phyloP scores from a whole-genome alignment of 2,329 filamentous ascomycete species.

The Monilinia vaccinii-corymbosi region DNA sequence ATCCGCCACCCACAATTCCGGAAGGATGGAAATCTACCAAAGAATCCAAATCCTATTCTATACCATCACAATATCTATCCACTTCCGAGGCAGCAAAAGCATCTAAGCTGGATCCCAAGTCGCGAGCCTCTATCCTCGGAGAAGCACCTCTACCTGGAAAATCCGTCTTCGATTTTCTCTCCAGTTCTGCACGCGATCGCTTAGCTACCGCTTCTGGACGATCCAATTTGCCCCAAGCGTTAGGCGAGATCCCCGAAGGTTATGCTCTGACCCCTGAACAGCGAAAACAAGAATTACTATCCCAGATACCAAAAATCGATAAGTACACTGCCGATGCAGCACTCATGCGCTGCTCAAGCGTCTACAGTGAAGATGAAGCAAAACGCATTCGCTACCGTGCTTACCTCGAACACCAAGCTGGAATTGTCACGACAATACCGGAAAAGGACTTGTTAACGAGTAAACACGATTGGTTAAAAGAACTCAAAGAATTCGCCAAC shows the following conservation, averaged over 20 bases:
- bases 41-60: conserved; percentile 30
- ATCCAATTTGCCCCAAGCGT: conserved; percentile 64
- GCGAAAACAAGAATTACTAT: conserved; percentile 47
- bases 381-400: conserved; percentile 74
- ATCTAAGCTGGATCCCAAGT: conserved; percentile 65
- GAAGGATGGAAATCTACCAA: conserved; percentile 63
- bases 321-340: conserved; percentile 60
- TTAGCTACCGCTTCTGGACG: conserved; percentile 70
- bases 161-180: conserved; percentile 91
- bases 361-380: conserved; percentile 71
- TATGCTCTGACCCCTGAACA: conserved; percentile 56
- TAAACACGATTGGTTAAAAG: conserved; percentile 68
- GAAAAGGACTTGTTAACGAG: conserved; percentile 36
- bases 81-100: conserved; percentile 69
- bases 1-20: conserved; percentile 60
- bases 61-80: conserved; percentile 45
- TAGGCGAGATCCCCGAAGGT: conserved; percentile 62
- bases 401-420: conserved; percentile 72
- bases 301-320: conserved; percentile 54
- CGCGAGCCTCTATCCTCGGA: conserved; percentile 71
- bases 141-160: conserved; percentile 78
- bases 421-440: conserved; percentile 49
- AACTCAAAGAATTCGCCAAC: conserved; percentile 65
- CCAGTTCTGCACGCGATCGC: conserved; percentile 64
- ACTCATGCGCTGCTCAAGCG: conserved; percentile 52